These are phyloP conservation scores for Rhodotorula babjevae DNA, from an alignment of 768 basidiomycete species.

Conservation along the genomic window DNA sequence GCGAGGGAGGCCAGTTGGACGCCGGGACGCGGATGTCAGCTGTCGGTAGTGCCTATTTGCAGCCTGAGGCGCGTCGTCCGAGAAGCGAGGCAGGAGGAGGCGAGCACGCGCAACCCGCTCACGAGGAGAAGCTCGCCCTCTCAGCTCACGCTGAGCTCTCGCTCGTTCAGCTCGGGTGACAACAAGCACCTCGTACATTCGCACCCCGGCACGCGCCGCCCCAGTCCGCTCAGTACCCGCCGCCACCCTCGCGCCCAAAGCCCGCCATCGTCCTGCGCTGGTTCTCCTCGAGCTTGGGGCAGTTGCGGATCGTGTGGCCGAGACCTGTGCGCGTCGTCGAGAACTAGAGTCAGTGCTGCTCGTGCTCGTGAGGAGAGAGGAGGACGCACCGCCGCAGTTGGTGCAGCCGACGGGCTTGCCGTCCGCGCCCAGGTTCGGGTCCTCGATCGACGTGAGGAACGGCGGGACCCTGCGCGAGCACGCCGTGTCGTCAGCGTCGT, in stretches of 20 bases:
- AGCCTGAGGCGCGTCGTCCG: too few relatives aligned
- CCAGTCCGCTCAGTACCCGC: not conserved
- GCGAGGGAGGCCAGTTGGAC: too few relatives aligned
- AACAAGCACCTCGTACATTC: not conserved
- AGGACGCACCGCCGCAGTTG: conserved; percentile 80
- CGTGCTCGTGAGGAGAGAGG: not conserved
- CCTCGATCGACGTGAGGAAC: conserved; percentile 82
- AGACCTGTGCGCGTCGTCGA: conserved; percentile 57
- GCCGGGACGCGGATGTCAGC: too few relatives aligned
- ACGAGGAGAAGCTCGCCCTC: too few relatives aligned
- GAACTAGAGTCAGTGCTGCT: not conserved
- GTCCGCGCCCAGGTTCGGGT: conserved; percentile 75
- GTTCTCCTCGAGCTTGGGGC: conserved; percentile 91
- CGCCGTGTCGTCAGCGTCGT: too few relatives aligned
- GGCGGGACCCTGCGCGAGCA: conserved; percentile 69
- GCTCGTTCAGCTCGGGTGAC: not conserved
- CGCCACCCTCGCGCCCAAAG: not conserved
- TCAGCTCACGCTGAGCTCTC: too few relatives aligned
- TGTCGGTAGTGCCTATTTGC: too few relatives aligned
- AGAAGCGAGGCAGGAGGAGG: too few relatives aligned
- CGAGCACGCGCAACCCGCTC: too few relatives aligned
- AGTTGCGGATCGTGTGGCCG: conserved; percentile 88
- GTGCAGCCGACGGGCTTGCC: conserved; percentile 74
- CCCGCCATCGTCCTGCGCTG: conserved; percentile 86
- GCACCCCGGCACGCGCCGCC: not conserved